Evolutionary conservation across 1,284 basidiomycete species (phyloP), one percentile per base, ranked within the genome.

Genomic region (Leccinum laetum): DNA sequence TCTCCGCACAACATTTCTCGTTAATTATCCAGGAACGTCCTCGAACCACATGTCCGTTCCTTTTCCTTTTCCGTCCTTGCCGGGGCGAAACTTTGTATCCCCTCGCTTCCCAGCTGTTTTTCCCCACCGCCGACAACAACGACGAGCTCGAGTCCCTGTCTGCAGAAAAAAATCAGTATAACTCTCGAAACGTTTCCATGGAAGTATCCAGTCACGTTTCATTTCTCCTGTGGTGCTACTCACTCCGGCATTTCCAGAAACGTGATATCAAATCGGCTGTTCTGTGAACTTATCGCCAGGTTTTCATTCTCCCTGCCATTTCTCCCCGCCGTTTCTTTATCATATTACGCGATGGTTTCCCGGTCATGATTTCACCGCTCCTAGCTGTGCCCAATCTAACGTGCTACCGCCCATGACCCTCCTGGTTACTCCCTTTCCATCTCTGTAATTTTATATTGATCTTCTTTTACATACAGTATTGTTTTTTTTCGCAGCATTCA

Each of bases 1-100:
- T 72, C 76, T 75, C 75, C 75, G 75, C 73, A 70, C 10, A 64
- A 70, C 71, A 74, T 67, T 67, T 74, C 59, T 56, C 64, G 67
- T 75, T 70, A 68, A 75, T 77, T 72, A 63, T 76, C 72, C 67
- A 77, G 75, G 74, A 75, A 78, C 74, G 68, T 69, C 73, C 67
- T 69, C 76, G 70, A 76, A 64, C 64, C 64, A 59, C 70, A 72
- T 62, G 62, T 56, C 62, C 62, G 13, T 53, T 53, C 49, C 49
- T 24, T 61, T 68, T 66, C 68, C 64, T 63, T 66, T 63, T 72
- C 64, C 73, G 75, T 72, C 41, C 65, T 61, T 65, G 64, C 21
- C 64, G 60, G 64, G 26, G 21, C 44, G 64, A 65, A 29, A 72
- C 72, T 75, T 75, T 75, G 69, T 39, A 64, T 64, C 55, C 26